Evolutionary conservation across 129 eudicot genomes (phyloP).

Genomic region (Helianthus tuberosus): DNA sequence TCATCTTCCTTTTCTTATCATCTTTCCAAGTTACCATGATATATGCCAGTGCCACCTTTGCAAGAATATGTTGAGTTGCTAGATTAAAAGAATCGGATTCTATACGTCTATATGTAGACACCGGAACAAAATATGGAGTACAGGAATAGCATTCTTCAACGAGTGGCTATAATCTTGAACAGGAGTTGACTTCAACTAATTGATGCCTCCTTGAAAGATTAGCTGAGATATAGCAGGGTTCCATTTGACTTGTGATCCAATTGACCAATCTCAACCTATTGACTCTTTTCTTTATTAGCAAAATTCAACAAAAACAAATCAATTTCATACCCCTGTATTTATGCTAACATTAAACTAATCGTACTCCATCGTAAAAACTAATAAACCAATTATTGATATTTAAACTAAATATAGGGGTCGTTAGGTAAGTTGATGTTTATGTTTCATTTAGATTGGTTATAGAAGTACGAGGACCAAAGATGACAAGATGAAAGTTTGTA

Average conservation of each 20-base stretch:
- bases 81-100: constrained; percentile 15
- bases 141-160: constrained; percentile 18
- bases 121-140: background rate
- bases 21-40: constrained; percentile 2
- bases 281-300: too few species aligned
- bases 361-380: too few species aligned
- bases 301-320: too few species aligned
- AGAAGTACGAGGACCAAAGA: too few species aligned
- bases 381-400: too few species aligned
- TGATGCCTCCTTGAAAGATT: constrained; percentile 17
- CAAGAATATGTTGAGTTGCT: constrained; percentile 17
- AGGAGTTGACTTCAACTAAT: constrained; percentile 20
- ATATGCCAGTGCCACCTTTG: background rate
- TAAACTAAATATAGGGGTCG: too few species aligned
- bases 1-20: constrained; percentile 8
- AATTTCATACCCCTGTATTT: too few species aligned
- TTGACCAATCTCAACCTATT: background rate
- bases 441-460: too few species aligned
- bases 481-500: too few species aligned
- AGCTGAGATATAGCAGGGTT: background rate
- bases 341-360: too few species aligned
- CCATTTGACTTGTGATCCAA: background rate
- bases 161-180: constrained; percentile 1
- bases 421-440: too few species aligned
- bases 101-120: background rate